Percentiles rank a stretch among this genome's conserved stretches.
Evolutionary conservation across 2,329 filamentous ascomycete species (phyloP).

Genomic region (Microsporum ferrugineum): DNA sequence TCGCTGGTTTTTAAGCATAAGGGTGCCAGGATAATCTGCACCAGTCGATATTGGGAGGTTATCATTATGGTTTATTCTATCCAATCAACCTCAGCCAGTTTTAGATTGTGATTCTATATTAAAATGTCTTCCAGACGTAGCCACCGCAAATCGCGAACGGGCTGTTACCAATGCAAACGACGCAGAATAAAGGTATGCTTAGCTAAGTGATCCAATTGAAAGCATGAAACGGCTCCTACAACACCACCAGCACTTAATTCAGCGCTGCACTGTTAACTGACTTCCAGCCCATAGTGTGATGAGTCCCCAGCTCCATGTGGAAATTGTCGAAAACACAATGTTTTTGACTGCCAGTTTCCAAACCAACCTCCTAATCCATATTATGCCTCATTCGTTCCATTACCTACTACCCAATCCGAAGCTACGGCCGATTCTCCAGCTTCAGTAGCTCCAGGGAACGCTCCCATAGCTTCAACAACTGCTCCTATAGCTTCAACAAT

Average conservation of each 20-base stretch:
- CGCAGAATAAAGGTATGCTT: slow-evolving; percentile 26
- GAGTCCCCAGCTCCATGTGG: slow-evolving; percentile 18
- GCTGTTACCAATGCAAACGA: slow-evolving; percentile 26
- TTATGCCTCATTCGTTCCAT: neutral
- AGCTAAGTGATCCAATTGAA: neutral
- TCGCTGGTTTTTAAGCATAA: neutral
- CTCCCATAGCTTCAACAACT: neutral
- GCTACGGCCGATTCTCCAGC: neutral
- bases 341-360: slow-evolving; percentile 17
- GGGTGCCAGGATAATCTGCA: neutral
- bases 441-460: neutral
- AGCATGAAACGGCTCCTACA: neutral
- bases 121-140: slow-evolving; percentile 18
- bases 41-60: neutral
- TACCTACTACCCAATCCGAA: neutral
- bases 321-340: slow-evolving; percentile 20
- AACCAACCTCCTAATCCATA: slow-evolving; percentile 3
- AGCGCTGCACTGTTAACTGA: neutral
- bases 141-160: slow-evolving; percentile 26
- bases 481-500: neutral
- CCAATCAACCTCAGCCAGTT: neutral
- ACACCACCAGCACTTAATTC: neutral
- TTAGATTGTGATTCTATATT: too few species aligned
- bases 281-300: slow-evolving; percentile 15
- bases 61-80: neutral